These are phyloP conservation scores for Lactifluus subvellereus DNA, from an alignment of 768 basidiomycete species.

Conservation along the genomic window DNA sequence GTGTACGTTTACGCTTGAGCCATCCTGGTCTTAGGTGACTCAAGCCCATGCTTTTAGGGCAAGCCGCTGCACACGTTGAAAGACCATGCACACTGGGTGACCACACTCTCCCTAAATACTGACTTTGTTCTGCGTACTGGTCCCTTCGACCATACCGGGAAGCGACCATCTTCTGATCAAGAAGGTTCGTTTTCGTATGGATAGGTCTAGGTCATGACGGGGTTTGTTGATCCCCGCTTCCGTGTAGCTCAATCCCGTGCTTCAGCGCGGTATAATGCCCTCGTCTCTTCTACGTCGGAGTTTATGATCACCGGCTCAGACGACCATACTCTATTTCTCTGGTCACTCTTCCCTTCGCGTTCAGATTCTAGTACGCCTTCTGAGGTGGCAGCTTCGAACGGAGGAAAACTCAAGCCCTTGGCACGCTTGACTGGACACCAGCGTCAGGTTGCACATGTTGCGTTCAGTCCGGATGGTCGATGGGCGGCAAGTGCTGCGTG, in stretches of 20 bases:
- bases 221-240: slow-evolving; percentile 7
- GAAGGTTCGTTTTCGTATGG: slow-evolving; percentile 52
- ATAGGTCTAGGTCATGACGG: background rate
- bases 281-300: slow-evolving; percentile 62
- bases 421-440: slow-evolving; percentile 91
- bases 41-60: slow-evolving; percentile 46
- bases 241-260: slow-evolving; percentile 70
- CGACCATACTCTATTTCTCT: slow-evolving; percentile 96
- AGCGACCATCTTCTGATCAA: slow-evolving; percentile 70
- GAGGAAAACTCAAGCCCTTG: slow-evolving; percentile 57
- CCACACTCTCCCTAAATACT: slow-evolving; percentile 90
- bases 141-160: slow-evolving; percentile 85
- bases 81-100: slow-evolving; percentile 99
- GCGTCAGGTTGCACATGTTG: slow-evolving; percentile 88
- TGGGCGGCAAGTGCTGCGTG: slow-evolving; percentile 89
- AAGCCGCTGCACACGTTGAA: slow-evolving; percentile 78
- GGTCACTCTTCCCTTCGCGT: slow-evolving; percentile 67
- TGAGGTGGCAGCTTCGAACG: slow-evolving; percentile 34
- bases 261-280: slow-evolving; percentile 66
- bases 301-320: slow-evolving; percentile 93
- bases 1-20: slow-evolving; percentile 35
- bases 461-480: slow-evolving; percentile 89
- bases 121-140: slow-evolving; percentile 94
- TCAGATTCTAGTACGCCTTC: slow-evolving; percentile 32
- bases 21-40: background rate